Evolutionary conservation across 2,329 filamentous ascomycete species (phyloP).

Genomic region (Fusarium protoensiforme): DNA sequence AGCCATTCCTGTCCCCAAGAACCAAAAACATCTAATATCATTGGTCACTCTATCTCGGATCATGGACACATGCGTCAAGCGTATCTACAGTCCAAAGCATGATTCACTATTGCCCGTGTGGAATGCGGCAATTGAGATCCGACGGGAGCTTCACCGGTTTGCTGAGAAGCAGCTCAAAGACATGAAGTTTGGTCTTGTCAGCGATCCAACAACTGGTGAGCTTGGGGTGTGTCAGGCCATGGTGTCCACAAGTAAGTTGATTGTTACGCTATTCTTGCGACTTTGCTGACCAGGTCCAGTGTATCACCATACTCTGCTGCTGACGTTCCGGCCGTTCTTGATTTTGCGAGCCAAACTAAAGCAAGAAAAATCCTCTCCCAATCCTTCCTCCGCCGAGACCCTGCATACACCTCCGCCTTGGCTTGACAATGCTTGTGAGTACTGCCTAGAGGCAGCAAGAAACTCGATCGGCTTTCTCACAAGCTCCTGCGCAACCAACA

Average conservation of each 20-base stretch:
- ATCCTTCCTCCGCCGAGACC: constrained; percentile 4
- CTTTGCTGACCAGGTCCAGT: constrained; percentile 42
- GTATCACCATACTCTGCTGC: constrained; percentile 55
- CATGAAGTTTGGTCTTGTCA: constrained; percentile 49
- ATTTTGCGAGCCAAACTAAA: constrained; percentile 56
- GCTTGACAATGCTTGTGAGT: constrained; percentile 57
- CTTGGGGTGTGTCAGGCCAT: constrained; percentile 54
- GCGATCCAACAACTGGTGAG: constrained; percentile 49
- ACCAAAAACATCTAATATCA: constrained; percentile 52
- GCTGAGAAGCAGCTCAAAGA: constrained; percentile 44
- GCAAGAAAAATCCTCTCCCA: constrained; percentile 40
- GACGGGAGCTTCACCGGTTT: constrained; percentile 44
- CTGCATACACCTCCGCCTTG: constrained; percentile 45
- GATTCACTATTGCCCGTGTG: constrained; percentile 49
- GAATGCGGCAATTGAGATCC: constrained; percentile 47
- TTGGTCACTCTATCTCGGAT: constrained; percentile 51
- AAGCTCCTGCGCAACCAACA: constrained; percentile 53
- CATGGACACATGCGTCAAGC: constrained; percentile 53
- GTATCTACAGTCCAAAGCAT: constrained; percentile 54
- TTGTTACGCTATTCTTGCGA: background rate
- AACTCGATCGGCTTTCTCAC: constrained; percentile 54
- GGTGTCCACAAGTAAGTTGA: constrained; percentile 50
- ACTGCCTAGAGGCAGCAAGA: constrained; percentile 53
- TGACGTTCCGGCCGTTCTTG: constrained; percentile 57
- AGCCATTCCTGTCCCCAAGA: constrained; percentile 47